These are phyloP conservation scores for Erysiphe neolycopersici DNA, from an alignment of 2,329 filamentous ascomycete genomes.

Conservation along the genomic window DNA sequence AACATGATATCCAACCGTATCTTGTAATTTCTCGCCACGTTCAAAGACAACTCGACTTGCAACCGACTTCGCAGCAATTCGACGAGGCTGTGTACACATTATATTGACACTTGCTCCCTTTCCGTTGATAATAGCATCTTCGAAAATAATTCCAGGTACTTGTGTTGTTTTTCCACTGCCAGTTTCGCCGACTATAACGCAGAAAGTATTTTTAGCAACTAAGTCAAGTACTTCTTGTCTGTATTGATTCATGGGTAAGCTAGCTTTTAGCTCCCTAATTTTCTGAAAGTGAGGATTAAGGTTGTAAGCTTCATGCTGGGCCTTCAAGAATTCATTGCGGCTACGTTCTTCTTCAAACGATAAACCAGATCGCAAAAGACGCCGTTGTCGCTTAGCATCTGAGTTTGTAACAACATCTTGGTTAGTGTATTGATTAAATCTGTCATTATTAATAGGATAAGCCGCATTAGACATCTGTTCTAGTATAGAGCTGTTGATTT, in stretches of 20 bases:
- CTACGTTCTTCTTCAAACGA: background rate
- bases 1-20: slow-evolving; percentile 73
- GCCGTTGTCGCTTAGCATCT: background rate
- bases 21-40: slow-evolving; percentile 49
- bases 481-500: background rate
- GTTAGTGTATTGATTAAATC: background rate
- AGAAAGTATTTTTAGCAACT: slow-evolving; percentile 52
- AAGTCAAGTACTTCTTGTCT: slow-evolving; percentile 63
- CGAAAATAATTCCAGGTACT: slow-evolving; percentile 79
- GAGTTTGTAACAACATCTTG: background rate
- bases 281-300: background rate
- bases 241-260: slow-evolving; percentile 61
- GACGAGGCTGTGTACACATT: slow-evolving; percentile 76
- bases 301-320: background rate
- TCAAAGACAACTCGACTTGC: slow-evolving; percentile 85
- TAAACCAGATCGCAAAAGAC: background rate
- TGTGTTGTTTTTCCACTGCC: slow-evolving; percentile 92
- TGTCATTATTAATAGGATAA: background rate
- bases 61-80: slow-evolving; percentile 77
- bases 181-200: slow-evolving; percentile 85
- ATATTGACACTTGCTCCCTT: slow-evolving; percentile 60
- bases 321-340: background rate
- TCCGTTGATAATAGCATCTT: slow-evolving; percentile 52
- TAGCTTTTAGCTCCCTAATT: background rate
- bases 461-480: background rate